Evolutionary conservation across 805 yeast species (phyloP).

Genomic region (Saccharomycopsis schoenii): DNA sequence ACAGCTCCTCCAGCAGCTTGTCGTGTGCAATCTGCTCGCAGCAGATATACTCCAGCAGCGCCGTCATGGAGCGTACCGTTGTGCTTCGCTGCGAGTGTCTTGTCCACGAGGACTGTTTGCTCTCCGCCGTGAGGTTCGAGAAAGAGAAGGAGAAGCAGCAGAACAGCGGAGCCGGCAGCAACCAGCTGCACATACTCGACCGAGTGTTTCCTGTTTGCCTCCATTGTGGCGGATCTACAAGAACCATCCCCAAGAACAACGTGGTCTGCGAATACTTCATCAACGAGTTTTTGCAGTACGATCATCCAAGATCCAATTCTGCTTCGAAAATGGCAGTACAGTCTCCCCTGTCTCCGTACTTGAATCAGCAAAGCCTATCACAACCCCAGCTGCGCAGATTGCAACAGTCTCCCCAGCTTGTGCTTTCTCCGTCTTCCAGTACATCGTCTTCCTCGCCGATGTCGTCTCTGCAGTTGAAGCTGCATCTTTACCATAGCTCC

Average conservation of each 20-base stretch:
- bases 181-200: constrained; percentile 4
- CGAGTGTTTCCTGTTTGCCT: constrained; percentile 17
- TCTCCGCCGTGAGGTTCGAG: constrained; percentile 9
- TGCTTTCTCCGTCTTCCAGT: neutral
- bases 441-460: neutral
- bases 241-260: constrained; percentile 13
- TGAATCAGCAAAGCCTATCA: neutral
- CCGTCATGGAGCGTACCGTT: constrained; percentile 8
- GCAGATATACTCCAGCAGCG: neutral
- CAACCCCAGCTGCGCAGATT: constrained; percentile 1
- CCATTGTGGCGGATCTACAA: constrained; percentile 9
- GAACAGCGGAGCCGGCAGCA: neutral
- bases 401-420: neutral
- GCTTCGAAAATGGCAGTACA: neutral
- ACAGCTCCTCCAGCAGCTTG: neutral
- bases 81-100: constrained; percentile 15
- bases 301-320: neutral
- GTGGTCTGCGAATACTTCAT: constrained; percentile 12
- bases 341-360: neutral
- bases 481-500: neutral
- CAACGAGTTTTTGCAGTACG: constrained; percentile 11
- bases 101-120: constrained; percentile 17
- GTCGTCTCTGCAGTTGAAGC: neutral
- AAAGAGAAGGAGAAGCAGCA: constrained; percentile 12
- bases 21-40: neutral